phyloP scores from a whole-genome alignment of 2,329 filamentous ascomycete species.

The Stagonosporopsis cucurbitacearum region DNA sequence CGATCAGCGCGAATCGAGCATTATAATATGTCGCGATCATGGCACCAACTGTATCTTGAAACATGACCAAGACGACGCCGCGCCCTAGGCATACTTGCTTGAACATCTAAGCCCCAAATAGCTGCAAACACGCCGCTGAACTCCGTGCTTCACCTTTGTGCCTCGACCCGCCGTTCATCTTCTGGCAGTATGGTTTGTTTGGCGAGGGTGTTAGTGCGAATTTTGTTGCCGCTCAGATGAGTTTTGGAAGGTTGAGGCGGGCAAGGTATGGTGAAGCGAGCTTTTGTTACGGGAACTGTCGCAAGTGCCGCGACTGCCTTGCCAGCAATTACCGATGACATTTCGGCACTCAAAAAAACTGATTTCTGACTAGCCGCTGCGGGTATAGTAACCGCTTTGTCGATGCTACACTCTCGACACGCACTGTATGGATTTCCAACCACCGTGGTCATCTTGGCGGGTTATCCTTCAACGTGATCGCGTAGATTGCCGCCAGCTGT shows the following conservation, averaged over 20 bases:
- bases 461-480: conserved; percentile 7
- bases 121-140: conserved; percentile 8
- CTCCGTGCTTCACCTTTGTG: conserved; percentile 8
- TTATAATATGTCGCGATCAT: conserved; percentile 14
- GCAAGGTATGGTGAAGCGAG: conserved; percentile 6
- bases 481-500: conserved; percentile 17
- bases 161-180: not conserved
- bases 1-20: not conserved
- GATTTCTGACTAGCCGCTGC: not conserved
- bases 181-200: not conserved
- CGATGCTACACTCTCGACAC: not conserved
- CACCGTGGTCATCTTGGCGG: not conserved
- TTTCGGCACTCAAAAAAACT: not conserved
- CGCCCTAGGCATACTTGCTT: conserved; percentile 27
- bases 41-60: conserved; percentile 28
- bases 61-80: conserved; percentile 33
- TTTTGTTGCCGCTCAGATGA: not conserved
- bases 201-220: not conserved
- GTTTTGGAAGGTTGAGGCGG: conserved; percentile 5
- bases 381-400: too few relatives aligned
- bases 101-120: conserved; percentile 25
- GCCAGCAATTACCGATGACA: not conserved
- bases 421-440: not conserved
- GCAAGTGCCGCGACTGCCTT: conserved; percentile 8
- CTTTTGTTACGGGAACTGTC: conserved; percentile 1